Percentiles rank a stretch among this genome's conserved stretches.
Evolutionary conservation across 805 yeast species (phyloP).

Genomic region (Candida hispaniensis): DNA sequence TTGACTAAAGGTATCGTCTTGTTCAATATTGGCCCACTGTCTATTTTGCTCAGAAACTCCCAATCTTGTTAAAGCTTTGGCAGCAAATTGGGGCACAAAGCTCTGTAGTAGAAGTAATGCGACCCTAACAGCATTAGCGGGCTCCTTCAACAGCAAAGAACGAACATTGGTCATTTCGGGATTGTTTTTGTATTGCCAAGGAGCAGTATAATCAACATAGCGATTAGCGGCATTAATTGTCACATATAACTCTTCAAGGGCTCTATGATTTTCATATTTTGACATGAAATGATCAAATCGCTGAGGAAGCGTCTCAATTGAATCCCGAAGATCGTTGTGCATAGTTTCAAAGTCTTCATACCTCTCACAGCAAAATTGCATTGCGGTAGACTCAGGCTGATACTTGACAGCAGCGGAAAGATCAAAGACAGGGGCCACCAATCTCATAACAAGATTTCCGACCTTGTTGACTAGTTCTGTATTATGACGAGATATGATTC

Average conservation of each 20-base stretch:
- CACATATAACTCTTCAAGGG: slow-evolving; percentile 49
- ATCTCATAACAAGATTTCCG: slow-evolving; percentile 67
- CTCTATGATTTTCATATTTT: slow-evolving; percentile 43
- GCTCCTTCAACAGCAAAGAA: slow-evolving; percentile 48
- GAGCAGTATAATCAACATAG: slow-evolving; percentile 57
- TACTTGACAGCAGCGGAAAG: slow-evolving; percentile 35
- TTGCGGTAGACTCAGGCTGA: slow-evolving; percentile 4
- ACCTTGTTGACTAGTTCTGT: slow-evolving; percentile 63
- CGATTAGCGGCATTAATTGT: slow-evolving; percentile 50
- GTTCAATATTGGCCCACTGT: slow-evolving; percentile 42
- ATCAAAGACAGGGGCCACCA: slow-evolving; percentile 60
- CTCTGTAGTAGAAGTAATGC: slow-evolving; percentile 58
- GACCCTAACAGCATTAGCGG: slow-evolving; percentile 63
- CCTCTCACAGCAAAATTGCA: not conserved
- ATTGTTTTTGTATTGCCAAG: slow-evolving; percentile 55
- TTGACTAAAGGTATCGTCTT: slow-evolving; percentile 51
- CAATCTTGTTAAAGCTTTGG: slow-evolving; percentile 48
- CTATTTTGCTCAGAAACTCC: slow-evolving; percentile 41
- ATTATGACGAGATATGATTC: slow-evolving; percentile 37
- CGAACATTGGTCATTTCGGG: slow-evolving; percentile 28
- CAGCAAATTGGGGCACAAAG: slow-evolving; percentile 57
- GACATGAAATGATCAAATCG: slow-evolving; percentile 37
- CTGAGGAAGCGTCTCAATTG: slow-evolving; percentile 30
- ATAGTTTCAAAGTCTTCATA: slow-evolving; percentile 1
- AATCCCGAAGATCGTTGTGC: slow-evolving; percentile 3